These are phyloP conservation scores for Lasiosphaeris hirsuta DNA, from an alignment of 495 filamentous ascomycete genomes.

Conservation along the genomic window DNA sequence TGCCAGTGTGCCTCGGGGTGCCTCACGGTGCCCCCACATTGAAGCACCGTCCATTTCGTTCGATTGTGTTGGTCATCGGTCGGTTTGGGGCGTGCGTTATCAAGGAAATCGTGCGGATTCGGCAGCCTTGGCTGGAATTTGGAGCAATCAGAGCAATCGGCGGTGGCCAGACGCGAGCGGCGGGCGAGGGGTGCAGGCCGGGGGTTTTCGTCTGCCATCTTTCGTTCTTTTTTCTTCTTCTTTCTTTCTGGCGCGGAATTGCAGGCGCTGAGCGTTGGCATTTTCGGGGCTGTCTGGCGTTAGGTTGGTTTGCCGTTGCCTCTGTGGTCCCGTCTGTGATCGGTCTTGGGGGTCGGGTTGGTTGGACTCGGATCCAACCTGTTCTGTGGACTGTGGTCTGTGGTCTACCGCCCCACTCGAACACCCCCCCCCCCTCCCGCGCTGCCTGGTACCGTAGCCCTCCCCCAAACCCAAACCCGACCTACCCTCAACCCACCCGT, in stretches of 20 bases:
- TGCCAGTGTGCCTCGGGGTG: too few relatives aligned
- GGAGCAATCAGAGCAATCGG: too few relatives aligned
- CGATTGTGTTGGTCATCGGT: slow-evolving; percentile 9
- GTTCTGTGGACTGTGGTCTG: too few relatives aligned
- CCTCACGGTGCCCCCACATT: slow-evolving; percentile 3
- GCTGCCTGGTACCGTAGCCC: neutral
- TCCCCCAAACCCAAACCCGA: slow-evolving; percentile 7
- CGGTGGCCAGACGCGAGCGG: neutral
- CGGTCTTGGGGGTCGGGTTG: too few relatives aligned
- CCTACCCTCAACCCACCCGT: slow-evolving; percentile 11
- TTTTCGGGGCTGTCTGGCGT: too few relatives aligned
- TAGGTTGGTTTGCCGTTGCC: too few relatives aligned
- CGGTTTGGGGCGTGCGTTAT: slow-evolving; percentile 1
- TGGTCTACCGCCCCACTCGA: neutral
- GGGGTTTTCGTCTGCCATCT: neutral
- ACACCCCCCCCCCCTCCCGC: neutral
- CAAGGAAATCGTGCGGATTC: neutral
- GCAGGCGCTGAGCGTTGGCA: too few relatives aligned
- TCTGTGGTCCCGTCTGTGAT: too few relatives aligned
- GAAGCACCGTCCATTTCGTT: neutral
- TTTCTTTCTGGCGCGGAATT: too few relatives aligned
- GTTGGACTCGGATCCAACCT: too few relatives aligned
- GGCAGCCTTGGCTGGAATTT: neutral
- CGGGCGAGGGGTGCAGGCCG: neutral
- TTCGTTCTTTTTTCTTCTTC: too few relatives aligned